Percentiles rank a stretch among this genome's conserved stretches.
Evolutionary conservation across 129 eudicot species (phyloP).

Genomic region (Ambrosia trifida): DNA sequence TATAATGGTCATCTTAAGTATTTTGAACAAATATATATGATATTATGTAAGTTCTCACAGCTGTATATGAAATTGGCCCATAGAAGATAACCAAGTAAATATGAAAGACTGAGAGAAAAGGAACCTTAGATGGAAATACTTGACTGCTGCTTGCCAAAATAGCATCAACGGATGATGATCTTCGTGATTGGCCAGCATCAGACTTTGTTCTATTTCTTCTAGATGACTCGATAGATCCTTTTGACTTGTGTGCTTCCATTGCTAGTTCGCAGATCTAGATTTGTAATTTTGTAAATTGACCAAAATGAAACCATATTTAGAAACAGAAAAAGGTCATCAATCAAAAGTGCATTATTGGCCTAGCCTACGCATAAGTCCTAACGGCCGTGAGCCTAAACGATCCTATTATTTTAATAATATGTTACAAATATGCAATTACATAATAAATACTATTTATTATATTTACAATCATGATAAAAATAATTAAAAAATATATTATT

Average conservation of each 20-base stretch:
- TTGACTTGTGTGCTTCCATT: constrained; percentile 95
- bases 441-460: no score
- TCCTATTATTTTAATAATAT: background rate
- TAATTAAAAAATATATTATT: no score
- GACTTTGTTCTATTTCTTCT: constrained; percentile 70
- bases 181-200: constrained; percentile 61
- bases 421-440: no score
- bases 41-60: no score
- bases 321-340: background rate
- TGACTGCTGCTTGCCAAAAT: constrained; percentile 55
- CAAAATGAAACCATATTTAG: background rate
- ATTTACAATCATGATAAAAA: no score
- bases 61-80: no score
- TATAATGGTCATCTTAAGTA: no score
- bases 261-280: constrained; percentile 95
- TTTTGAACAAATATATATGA: no score
- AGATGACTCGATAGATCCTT: constrained; percentile 69
- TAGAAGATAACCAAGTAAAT: background rate
- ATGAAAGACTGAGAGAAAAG: background rate
- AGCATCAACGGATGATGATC: constrained; percentile 94
- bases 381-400: no score
- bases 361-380: no score
- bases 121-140: constrained; percentile 59
- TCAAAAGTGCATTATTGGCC: no score
- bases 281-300: background rate